phyloP scores from a whole-genome alignment of 169 alveolate species.

The Perkinsus marinus region DNA sequence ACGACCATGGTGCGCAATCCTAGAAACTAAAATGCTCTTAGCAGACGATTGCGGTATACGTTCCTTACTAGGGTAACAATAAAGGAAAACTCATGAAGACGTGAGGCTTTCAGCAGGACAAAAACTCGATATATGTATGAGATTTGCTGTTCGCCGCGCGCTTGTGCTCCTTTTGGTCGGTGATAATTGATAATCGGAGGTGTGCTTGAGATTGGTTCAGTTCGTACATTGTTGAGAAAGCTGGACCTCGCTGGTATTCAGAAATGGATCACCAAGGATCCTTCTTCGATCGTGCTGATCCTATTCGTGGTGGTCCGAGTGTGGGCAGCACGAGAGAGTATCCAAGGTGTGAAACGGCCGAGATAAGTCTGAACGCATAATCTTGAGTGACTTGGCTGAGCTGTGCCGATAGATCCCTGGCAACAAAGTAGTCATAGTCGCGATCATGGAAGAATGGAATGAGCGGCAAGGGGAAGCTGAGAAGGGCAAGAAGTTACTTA shows the following conservation, averaged over 20 bases:
- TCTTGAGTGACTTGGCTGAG: neutral
- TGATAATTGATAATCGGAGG: neutral
- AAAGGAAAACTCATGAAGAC: too few species aligned
- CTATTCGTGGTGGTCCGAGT: neutral
- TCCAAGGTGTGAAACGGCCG: neutral
- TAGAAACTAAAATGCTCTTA: too few species aligned
- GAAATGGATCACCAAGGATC: neutral
- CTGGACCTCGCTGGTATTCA: neutral
- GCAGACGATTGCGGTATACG: too few species aligned
- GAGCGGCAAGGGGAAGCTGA: neutral
- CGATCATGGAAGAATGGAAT: neutral
- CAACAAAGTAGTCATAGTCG: neutral
- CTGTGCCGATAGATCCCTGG: neutral
- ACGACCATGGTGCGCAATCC: too few species aligned
- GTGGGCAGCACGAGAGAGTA: neutral
- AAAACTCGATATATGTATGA: too few species aligned
- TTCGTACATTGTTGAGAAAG: neutral
- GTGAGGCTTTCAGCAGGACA: too few species aligned
- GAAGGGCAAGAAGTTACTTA: neutral
- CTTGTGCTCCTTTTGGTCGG: too few species aligned
- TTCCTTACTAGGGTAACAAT: too few species aligned
- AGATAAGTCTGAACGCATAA: neutral
- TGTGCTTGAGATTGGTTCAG: neutral
- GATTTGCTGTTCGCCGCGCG: too few species aligned
- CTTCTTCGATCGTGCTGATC: neutral